Conservation (phyloP, 805 yeast species). For the Spathaspora boniae region DNA sequence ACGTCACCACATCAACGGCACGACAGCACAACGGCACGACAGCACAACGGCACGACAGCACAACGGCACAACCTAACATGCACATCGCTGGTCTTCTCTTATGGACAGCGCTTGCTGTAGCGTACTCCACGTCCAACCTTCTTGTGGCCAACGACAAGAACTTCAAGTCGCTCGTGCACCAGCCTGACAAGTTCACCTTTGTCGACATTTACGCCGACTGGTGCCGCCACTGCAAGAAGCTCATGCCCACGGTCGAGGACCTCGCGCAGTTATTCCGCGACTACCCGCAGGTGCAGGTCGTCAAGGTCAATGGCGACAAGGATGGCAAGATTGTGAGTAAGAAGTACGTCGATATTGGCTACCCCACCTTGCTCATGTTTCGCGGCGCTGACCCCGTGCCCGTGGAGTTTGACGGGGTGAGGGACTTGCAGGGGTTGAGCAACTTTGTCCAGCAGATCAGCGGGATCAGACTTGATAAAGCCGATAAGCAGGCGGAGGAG, state of each 20-base stretch:
- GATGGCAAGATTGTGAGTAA: constrained; percentile 47
- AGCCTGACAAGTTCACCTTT: constrained; percentile 47
- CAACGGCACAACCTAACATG: no score
- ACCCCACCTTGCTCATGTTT: constrained; percentile 62
- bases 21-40: no score
- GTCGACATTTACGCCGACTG: constrained; percentile 61
- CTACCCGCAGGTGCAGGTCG: constrained; percentile 41
- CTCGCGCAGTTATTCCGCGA: constrained; percentile 28
- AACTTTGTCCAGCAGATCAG: constrained; percentile 46
- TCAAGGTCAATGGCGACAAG: constrained; percentile 58
- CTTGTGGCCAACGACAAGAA: constrained; percentile 45
- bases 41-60: no score
- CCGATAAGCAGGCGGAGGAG: background rate
- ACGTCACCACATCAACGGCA: no score
- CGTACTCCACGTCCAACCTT: constrained; percentile 17
- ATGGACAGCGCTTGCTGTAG: constrained; percentile 1
- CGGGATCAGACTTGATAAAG: constrained; percentile 18
- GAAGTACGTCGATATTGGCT: constrained; percentile 55
- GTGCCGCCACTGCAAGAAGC: constrained; percentile 65
- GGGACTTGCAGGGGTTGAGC: constrained; percentile 49
- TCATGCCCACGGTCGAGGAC: constrained; percentile 48
- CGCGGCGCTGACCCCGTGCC: constrained; percentile 39
- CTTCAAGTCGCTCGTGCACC: constrained; percentile 53
- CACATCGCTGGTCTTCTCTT: no score
- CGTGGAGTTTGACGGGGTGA: constrained; percentile 51